Percentiles rank a stretch among this genome's conserved stretches.
phyloP scores from a whole-genome alignment of 164 flowering plant genomes.

The Stephania cephalantha region DNA sequence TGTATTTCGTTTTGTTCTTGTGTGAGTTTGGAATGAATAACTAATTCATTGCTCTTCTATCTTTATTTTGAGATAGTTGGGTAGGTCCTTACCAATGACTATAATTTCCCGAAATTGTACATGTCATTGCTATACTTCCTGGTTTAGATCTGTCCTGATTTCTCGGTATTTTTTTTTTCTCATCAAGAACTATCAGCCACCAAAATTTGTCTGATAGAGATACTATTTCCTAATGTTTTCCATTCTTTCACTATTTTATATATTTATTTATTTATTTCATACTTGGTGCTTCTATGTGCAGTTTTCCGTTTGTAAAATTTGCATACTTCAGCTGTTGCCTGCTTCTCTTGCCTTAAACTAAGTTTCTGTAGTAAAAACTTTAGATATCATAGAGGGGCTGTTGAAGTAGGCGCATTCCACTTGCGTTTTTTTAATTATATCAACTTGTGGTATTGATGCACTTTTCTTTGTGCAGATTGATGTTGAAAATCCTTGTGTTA shows the following conservation, averaged over 20 bases:
- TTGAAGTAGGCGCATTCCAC: background rate
- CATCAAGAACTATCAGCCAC: background rate
- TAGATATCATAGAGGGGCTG: background rate
- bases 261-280: background rate
- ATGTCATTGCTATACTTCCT: background rate
- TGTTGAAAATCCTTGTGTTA: constrained; percentile 98
- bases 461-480: constrained; percentile 61
- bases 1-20: background rate
- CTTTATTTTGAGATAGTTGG: too few relatives aligned
- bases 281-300: background rate
- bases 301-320: background rate
- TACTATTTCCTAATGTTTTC: background rate
- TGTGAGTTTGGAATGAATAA: background rate
- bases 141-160: background rate
- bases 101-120: background rate
- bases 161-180: background rate
- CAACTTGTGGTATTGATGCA: constrained; percentile 1
- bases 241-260: background rate
- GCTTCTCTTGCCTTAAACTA: background rate
- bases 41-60: too few relatives aligned
- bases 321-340: background rate
- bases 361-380: background rate
- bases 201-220: background rate
- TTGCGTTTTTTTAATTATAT: background rate
- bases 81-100: background rate